These are phyloP conservation scores for Artemisia tridentata DNA, from an alignment of 129 eudicot genomes.

Conservation along the genomic window DNA sequence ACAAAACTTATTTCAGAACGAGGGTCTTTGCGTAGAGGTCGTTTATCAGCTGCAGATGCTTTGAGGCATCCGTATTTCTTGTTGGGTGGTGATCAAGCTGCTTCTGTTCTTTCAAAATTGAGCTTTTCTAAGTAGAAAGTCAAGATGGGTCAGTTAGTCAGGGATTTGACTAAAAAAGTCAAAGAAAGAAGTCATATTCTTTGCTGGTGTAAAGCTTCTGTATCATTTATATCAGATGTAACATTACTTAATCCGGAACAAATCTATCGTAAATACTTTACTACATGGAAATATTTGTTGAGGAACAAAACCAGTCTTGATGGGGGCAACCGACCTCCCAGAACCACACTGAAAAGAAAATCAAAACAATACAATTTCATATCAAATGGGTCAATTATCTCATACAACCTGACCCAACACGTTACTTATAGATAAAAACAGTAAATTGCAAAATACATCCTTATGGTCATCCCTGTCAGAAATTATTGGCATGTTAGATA, in stretches of 20 bases:
- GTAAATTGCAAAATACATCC: no score
- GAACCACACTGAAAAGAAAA: no score
- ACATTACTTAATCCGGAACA: no score
- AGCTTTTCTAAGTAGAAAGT: constrained; percentile 55
- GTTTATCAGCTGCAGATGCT: constrained; percentile 93
- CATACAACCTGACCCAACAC: no score
- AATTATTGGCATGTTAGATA: no score
- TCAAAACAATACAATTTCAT: no score
- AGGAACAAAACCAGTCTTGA: constrained; percentile 41
- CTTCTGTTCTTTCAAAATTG: constrained; percentile 86
- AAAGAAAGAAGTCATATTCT: not conserved
- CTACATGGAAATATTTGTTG: not conserved
- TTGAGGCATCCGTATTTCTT: constrained; percentile 96
- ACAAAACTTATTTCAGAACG: constrained; percentile 88
- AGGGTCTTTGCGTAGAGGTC: constrained; percentile 66
- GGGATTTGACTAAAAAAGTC: constrained; percentile 25
- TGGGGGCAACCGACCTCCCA: constrained; percentile 45
- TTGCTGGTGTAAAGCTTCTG: not conserved
- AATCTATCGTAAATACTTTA: not conserved
- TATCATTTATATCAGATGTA: no score
- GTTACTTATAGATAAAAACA: no score
- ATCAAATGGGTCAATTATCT: no score
- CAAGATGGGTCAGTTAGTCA: not conserved
- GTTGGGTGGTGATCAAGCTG: constrained; percentile 97
- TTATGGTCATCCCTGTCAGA: no score